Conservation (phyloP, 768 basidiomycete species). For the Naganishia randhawae region DNA sequence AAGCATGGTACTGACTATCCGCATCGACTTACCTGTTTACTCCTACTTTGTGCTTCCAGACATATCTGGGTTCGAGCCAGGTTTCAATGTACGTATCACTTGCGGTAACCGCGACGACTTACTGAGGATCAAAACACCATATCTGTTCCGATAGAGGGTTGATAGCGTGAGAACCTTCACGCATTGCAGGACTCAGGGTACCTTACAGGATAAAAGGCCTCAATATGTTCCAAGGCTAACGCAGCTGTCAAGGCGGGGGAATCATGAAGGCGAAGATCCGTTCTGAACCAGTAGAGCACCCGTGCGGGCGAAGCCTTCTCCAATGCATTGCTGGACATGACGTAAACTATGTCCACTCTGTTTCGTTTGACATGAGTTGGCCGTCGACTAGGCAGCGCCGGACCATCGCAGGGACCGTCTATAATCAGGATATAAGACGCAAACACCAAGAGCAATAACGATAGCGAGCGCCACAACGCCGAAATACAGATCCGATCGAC, state of each 20-base stretch:
- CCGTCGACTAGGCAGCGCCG: no score
- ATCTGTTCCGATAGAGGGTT: background rate
- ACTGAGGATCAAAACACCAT: conserved; percentile 48
- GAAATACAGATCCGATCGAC: background rate
- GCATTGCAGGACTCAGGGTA: no score
- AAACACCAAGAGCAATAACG: no score
- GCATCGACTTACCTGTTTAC: conserved; percentile 44
- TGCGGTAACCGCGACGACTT: background rate
- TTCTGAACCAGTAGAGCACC: conserved; percentile 52
- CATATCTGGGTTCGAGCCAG: no score
- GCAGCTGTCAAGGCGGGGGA: conserved; percentile 43
- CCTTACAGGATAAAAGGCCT: conserved; percentile 39
- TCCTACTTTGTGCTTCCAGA: conserved; percentile 48
- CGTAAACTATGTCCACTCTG: no score
- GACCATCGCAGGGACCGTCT: no score
- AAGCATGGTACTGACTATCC: background rate
- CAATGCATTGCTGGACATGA: no score
- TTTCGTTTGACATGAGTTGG: no score
- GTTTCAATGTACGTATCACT: no score
- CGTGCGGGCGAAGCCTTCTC: conserved; percentile 25
- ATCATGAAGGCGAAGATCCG: conserved; percentile 50
- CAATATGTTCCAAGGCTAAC: conserved; percentile 29
- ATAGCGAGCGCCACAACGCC: background rate
- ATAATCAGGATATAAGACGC: no score
- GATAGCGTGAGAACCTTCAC: background rate